Evolutionary conservation across 2,329 filamentous ascomycete genomes (phyloP).

Genomic region (Triangularia setosa): DNA sequence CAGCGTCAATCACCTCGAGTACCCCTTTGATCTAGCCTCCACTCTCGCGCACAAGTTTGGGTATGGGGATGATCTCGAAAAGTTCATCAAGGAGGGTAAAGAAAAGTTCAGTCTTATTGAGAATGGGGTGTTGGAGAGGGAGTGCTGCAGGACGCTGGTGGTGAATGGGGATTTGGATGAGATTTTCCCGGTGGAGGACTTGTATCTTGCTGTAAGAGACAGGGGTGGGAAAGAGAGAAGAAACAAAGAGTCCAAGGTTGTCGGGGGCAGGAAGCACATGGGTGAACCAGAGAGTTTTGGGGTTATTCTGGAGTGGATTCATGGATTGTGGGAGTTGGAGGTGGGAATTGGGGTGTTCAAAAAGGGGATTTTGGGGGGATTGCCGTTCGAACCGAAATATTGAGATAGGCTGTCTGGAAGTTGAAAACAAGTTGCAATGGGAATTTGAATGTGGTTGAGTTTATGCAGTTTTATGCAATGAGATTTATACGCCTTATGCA

Average conservation of each 20-base stretch:
- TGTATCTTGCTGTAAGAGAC: conserved; percentile 50
- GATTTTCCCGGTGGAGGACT: conserved; percentile 60
- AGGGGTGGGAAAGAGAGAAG: conserved; percentile 44
- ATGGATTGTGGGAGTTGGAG: conserved; percentile 30
- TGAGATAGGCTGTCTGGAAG: too few relatives aligned
- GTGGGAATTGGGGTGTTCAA: conserved; percentile 22
- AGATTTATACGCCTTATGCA: too few relatives aligned
- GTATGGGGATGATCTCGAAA: conserved; percentile 31
- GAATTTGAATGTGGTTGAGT: too few relatives aligned
- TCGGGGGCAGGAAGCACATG: conserved; percentile 34
- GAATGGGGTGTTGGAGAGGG: conserved; percentile 50
- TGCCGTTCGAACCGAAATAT: not conserved
- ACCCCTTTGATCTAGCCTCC: conserved; percentile 48
- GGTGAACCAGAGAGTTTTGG: conserved; percentile 33
- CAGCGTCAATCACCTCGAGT: conserved; percentile 53
- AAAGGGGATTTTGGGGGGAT: not conserved
- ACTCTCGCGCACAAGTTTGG: conserved; percentile 35
- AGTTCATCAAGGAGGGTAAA: conserved; percentile 31
- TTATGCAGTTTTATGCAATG: not conserved
- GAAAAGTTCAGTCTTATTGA: conserved; percentile 51
- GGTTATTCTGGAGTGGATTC: conserved; percentile 33
- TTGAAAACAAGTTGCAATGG: too few relatives aligned
- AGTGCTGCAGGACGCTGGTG: conserved; percentile 46
- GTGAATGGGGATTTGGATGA: conserved; percentile 57
- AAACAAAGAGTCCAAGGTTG: conserved; percentile 34